These are phyloP conservation scores for Alternaria novae-zelandiae DNA, from an alignment of 2,329 filamentous ascomycete species.

Conservation along the genomic window DNA sequence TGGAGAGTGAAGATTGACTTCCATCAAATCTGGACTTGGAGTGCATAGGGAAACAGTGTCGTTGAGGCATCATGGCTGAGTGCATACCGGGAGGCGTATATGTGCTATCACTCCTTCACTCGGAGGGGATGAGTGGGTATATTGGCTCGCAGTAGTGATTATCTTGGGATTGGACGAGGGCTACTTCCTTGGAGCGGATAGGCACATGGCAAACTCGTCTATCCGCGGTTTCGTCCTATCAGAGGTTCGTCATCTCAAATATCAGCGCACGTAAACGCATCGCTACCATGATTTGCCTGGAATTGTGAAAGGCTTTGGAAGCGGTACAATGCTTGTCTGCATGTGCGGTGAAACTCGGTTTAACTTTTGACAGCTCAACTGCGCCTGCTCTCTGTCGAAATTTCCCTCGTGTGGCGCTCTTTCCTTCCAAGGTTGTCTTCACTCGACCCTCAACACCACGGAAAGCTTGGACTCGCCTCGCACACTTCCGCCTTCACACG, in stretches of 20 bases:
- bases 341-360: background rate
- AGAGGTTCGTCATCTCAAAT: background rate
- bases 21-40: background rate
- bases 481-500: background rate
- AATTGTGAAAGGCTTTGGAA: background rate
- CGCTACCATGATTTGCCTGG: background rate
- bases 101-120: background rate
- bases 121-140: background rate
- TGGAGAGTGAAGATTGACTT: background rate
- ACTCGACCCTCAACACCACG: background rate
- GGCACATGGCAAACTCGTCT: background rate
- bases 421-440: constrained; percentile 1
- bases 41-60: background rate
- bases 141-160: background rate
- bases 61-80: too few species aligned
- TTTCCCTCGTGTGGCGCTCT: background rate
- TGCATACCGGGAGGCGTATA: background rate
- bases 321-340: background rate
- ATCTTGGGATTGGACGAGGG: background rate
- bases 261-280: background rate
- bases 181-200: background rate
- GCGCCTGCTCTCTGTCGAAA: background rate
- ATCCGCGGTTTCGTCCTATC: background rate
- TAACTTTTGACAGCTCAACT: background rate
- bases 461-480: background rate